A percentile compares a stretch with the other conserved stretches of the same genome.
phyloP scores from a whole-genome alignment of 2,329 filamentous ascomycete genomes.

The Alternaria consortialis region DNA sequence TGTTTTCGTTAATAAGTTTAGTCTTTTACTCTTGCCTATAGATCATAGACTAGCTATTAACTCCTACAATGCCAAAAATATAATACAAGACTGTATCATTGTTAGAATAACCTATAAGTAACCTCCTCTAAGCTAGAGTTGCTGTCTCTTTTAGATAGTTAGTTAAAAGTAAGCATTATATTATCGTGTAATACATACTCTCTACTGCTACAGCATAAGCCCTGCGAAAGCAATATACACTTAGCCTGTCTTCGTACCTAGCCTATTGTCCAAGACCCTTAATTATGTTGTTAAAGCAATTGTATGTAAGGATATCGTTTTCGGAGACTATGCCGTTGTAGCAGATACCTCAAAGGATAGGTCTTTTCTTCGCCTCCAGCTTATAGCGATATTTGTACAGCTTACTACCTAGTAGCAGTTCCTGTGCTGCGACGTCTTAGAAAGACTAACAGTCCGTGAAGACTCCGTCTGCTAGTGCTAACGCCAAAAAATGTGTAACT shows the following conservation, averaged over 20 bases:
- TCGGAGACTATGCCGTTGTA: background rate
- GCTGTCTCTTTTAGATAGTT: background rate
- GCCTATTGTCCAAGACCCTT: slow-evolving; percentile 10
- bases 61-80: background rate
- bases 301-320: slow-evolving; percentile 7
- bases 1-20: slow-evolving; percentile 5
- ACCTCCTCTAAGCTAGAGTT: background rate
- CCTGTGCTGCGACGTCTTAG: slow-evolving; percentile 7
- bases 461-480: slow-evolving; percentile 12
- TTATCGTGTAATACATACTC: slow-evolving; percentile 2
- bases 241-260: slow-evolving; percentile 11
- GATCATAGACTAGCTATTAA: slow-evolving; percentile 7
- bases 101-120: background rate
- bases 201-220: slow-evolving; percentile 8
- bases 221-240: slow-evolving; percentile 16
- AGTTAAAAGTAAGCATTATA: background rate
- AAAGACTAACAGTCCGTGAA: slow-evolving; percentile 2
- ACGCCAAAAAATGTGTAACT: slow-evolving; percentile 7
- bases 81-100: slow-evolving; percentile 1
- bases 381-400: slow-evolving; percentile 9
- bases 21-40: background rate
- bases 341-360: slow-evolving; percentile 2
- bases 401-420: background rate
- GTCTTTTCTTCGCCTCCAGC: background rate
- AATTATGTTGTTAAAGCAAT: slow-evolving; percentile 12